Conservation (phyloP, 1,284 basidiomycete genomes). For the Prillingera fragicola region DNA sequence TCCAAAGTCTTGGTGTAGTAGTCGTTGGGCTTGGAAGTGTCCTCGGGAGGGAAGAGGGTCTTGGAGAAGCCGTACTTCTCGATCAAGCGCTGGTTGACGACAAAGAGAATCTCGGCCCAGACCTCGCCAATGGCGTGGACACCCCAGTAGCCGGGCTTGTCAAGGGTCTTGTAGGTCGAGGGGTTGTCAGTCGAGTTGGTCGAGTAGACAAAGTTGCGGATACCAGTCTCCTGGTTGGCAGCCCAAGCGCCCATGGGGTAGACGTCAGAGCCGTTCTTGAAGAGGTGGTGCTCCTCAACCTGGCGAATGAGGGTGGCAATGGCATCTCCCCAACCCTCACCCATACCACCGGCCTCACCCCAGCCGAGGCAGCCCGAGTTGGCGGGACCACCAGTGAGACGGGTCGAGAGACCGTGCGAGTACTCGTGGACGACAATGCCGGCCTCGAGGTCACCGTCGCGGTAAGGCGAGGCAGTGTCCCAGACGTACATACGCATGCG, state of each 20-base stretch:
- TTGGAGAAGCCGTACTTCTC: slow-evolving; percentile 73
- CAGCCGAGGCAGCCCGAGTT: slow-evolving; percentile 91
- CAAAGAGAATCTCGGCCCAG: slow-evolving; percentile 91
- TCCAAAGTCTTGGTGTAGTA: slow-evolving; percentile 57
- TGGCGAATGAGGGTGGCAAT: slow-evolving; percentile 78
- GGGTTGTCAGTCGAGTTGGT: slow-evolving; percentile 74
- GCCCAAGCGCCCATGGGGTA: slow-evolving; percentile 95
- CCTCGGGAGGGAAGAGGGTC: slow-evolving; percentile 70
- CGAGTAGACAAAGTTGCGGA: slow-evolving; percentile 83
- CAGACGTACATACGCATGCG: slow-evolving; percentile 97
- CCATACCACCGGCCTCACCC: slow-evolving; percentile 96
- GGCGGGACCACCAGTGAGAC: slow-evolving; percentile 85
- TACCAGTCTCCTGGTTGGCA: slow-evolving; percentile 68
- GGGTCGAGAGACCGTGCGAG: slow-evolving; percentile 82
- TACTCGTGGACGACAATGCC: slow-evolving; percentile 89
- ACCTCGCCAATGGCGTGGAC: slow-evolving; percentile 85
- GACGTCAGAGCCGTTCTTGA: slow-evolving; percentile 38
- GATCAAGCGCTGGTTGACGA: slow-evolving; percentile 69
- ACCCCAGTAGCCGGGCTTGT: slow-evolving; percentile 58
- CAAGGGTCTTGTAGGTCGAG: slow-evolving; percentile 90
- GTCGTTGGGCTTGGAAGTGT: slow-evolving; percentile 50
- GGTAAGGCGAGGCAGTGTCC: slow-evolving; percentile 80
- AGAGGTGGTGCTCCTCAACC: slow-evolving; percentile 59
- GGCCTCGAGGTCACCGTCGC: slow-evolving; percentile 91
- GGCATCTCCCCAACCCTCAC: slow-evolving; percentile 69